Percentiles rank a stretch among this genome's conserved stretches.
phyloP scores from a whole-genome alignment of 768 basidiomycete species.

The Suillus alpinus region DNA sequence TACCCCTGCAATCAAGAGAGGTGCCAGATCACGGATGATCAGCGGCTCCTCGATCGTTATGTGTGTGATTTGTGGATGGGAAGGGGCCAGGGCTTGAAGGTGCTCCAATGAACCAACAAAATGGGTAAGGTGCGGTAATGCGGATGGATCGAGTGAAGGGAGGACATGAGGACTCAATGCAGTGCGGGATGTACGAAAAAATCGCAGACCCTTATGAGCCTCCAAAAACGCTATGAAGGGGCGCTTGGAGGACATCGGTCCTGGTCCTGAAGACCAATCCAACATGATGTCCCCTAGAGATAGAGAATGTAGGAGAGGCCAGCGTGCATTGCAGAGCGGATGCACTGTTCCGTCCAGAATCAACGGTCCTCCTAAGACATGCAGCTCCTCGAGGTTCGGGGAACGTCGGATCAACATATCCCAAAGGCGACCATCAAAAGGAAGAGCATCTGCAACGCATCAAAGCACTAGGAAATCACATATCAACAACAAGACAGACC shows the following conservation, averaged over 20 bases:
- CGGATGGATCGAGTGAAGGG: slow-evolving; percentile 41
- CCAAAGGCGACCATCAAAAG: slow-evolving; percentile 44
- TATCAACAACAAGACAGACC: slow-evolving; percentile 35
- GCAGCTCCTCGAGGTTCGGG: slow-evolving; percentile 64
- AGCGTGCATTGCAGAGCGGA: slow-evolving; percentile 55
- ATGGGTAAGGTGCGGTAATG: slow-evolving; percentile 49
- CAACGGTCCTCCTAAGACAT: slow-evolving; percentile 36
- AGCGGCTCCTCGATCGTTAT: slow-evolving; percentile 67
- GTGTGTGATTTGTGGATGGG: slow-evolving; percentile 48
- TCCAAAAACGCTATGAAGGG: slow-evolving; percentile 70
- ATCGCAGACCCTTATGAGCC: slow-evolving; percentile 53
- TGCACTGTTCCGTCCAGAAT: slow-evolving; percentile 45
- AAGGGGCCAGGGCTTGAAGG: slow-evolving; percentile 53
- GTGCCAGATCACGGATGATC: slow-evolving; percentile 64
- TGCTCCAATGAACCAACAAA: slow-evolving; percentile 71
- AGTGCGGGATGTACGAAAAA: slow-evolving; percentile 49
- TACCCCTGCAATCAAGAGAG: slow-evolving; percentile 56
- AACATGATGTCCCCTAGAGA: slow-evolving; percentile 64
- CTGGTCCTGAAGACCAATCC: slow-evolving; percentile 41
- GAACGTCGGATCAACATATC: slow-evolving; percentile 67
- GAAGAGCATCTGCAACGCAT: slow-evolving; percentile 19
- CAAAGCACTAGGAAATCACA: background rate
- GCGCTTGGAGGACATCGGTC: slow-evolving; percentile 42
- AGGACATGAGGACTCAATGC: slow-evolving; percentile 55
- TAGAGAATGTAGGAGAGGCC: slow-evolving; percentile 63